Evolutionary conservation across 208 protist species (phyloP).

Genomic region (Leishmania aethiopica): DNA sequence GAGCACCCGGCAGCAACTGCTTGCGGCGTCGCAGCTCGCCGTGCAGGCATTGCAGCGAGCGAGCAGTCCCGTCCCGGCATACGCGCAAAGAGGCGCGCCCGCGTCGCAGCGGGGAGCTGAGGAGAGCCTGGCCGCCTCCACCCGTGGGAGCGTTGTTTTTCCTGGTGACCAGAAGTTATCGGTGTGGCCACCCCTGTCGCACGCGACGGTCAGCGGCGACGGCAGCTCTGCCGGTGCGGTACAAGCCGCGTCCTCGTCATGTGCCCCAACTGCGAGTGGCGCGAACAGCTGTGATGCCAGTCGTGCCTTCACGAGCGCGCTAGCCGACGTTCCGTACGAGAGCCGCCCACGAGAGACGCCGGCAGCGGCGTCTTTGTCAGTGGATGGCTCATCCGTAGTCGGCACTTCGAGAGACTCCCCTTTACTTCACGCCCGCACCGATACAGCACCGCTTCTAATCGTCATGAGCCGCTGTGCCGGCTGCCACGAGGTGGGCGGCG

Average conservation of each 20-base stretch:
- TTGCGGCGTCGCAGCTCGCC: conserved; percentile 2
- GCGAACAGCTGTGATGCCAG: background rate
- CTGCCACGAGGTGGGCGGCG: conserved; percentile 52
- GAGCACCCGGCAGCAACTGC: conserved; percentile 21
- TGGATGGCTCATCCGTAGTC: background rate
- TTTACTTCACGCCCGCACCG: background rate
- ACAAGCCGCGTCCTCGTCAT: background rate
- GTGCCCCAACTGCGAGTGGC: background rate
- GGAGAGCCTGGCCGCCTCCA: background rate
- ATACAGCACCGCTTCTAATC: background rate
- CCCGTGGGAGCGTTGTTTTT: conserved; percentile 8
- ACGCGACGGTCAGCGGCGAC: background rate
- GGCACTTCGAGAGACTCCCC: background rate
- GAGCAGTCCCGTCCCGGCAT: background rate
- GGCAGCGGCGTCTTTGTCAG: background rate
- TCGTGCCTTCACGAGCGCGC: conserved; percentile 16
- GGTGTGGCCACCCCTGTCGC: background rate
- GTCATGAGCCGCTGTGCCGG: conserved; percentile 13
- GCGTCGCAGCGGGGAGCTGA: background rate
- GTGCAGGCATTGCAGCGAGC: conserved; percentile 11
- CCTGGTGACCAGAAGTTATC: background rate
- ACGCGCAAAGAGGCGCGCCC: background rate
- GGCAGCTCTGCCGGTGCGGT: background rate
- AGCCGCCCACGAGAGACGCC: background rate
- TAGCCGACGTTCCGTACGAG: conserved; percentile 21